Percentiles rank a stretch among this genome's conserved stretches.
These are phyloP conservation scores for Venturia effusa DNA, from an alignment of 2,329 filamentous ascomycete genomes.

Conservation along the genomic window DNA sequence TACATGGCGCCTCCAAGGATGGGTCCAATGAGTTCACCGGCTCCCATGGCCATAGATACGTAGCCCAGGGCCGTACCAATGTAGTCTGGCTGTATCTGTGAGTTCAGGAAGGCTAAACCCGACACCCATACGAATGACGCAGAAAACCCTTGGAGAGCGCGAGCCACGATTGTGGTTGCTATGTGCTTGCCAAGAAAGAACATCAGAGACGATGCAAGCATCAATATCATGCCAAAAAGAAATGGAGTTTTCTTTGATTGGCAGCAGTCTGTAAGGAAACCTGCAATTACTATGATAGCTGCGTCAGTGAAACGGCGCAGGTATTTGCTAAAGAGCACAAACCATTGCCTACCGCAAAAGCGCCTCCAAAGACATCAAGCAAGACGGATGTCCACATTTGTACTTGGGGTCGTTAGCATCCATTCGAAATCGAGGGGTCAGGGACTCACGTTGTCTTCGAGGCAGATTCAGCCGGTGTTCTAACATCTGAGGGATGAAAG, in stretches of 20 bases:
- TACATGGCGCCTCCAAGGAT: conserved; percentile 3
- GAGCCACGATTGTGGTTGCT: neutral
- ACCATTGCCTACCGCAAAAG: neutral
- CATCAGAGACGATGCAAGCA: neutral
- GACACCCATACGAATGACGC: conserved; percentile 4
- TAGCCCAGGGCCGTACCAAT: neutral
- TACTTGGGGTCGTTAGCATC: neutral
- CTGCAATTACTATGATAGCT: neutral
- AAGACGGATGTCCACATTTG: neutral
- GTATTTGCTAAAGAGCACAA: neutral
- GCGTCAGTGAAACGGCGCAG: neutral
- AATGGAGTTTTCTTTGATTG: conserved; percentile 5
- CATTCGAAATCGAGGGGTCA: neutral
- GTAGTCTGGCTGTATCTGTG: neutral
- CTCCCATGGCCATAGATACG: neutral
- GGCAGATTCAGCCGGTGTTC: neutral
- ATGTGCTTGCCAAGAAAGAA: neutral
- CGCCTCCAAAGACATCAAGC: neutral
- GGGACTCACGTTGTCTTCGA: neutral
- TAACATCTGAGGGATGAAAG: neutral
- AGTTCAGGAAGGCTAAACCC: neutral
- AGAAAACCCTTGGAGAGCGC: conserved; percentile 3
- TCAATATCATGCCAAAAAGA: neutral
- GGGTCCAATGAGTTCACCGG: conserved; percentile 4
- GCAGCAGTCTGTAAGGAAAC: neutral